Evolutionary conservation across 2,329 filamentous ascomycete genomes (phyloP).

Genomic region (Epichloe bromicola): DNA sequence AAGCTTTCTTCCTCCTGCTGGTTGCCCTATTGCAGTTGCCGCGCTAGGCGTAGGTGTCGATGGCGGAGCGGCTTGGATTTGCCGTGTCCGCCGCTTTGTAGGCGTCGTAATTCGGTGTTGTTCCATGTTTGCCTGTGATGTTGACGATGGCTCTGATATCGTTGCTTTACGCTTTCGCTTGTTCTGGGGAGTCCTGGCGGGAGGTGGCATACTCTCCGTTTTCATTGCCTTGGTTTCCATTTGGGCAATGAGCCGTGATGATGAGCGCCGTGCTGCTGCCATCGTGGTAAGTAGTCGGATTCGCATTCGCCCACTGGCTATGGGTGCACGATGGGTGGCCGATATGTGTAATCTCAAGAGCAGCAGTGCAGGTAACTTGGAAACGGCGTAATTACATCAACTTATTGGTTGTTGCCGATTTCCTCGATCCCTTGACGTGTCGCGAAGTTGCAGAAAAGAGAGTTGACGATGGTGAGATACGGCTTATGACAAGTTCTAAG

Average conservation of each 20-base stretch:
- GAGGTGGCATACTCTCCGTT: slow-evolving; percentile 10
- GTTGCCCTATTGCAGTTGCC: slow-evolving; percentile 24
- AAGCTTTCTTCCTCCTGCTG: slow-evolving; percentile 23
- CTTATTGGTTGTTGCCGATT: too few species aligned
- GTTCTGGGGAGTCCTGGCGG: slow-evolving; percentile 9
- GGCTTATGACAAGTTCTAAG: too few species aligned
- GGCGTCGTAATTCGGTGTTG: slow-evolving; percentile 16
- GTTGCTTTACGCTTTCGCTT: slow-evolving; percentile 23
- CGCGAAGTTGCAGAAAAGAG: too few species aligned
- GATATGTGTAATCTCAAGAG: background rate
- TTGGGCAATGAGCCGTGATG: slow-evolving; percentile 27
- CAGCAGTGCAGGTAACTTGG: background rate
- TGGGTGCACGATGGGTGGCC: background rate
- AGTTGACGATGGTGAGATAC: too few species aligned
- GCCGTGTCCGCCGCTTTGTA: slow-evolving; percentile 18
- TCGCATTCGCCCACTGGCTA: background rate
- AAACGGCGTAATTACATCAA: background rate
- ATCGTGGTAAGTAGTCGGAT: slow-evolving; percentile 7
- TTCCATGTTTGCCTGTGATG: slow-evolving; percentile 10
- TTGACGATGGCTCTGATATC: slow-evolving; percentile 2
- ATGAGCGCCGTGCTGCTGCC: slow-evolving; percentile 25
- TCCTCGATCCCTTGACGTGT: too few species aligned
- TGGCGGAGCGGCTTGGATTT: slow-evolving; percentile 19
- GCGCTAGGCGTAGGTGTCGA: slow-evolving; percentile 35
- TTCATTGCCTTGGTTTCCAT: slow-evolving; percentile 7